phyloP scores from a whole-genome alignment of 306 rosid genomes.

The Cucumis hystrix region DNA sequence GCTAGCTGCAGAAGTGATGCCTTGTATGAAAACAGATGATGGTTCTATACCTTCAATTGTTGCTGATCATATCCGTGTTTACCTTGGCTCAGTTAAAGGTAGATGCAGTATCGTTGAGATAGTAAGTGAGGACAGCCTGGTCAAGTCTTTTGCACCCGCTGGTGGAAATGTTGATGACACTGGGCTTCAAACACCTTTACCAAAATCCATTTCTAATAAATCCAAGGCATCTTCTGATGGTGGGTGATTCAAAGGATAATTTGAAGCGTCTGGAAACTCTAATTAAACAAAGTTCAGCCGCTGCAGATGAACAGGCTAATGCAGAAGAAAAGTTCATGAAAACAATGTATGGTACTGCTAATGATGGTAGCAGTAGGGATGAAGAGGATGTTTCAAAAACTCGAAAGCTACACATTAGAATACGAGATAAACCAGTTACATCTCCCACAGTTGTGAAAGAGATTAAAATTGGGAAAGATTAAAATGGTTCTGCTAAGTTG shows the following conservation, averaged over 20 bases:
- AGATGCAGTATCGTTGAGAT: constrained; percentile 90
- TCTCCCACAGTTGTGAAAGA: constrained; percentile 71
- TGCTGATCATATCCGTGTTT: constrained; percentile 85
- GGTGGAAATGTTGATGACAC: constrained; percentile 27
- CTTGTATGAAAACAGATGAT: constrained; percentile 91
- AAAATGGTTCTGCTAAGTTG: background rate
- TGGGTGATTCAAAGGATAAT: constrained; percentile 26
- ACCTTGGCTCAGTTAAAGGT: constrained; percentile 80
- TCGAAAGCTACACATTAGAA: constrained; percentile 66
- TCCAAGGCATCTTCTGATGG: constrained; percentile 33
- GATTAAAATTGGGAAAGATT: background rate
- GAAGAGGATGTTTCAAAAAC: constrained; percentile 81
- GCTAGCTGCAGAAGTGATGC: constrained; percentile 76
- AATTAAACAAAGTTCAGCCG: constrained; percentile 40
- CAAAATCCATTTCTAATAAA: constrained; percentile 26
- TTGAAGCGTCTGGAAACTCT: constrained; percentile 64
- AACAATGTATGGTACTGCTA: constrained; percentile 71
- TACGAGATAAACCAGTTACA: constrained; percentile 67
- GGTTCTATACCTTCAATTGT: constrained; percentile 84
- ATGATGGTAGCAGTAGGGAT: constrained; percentile 87
- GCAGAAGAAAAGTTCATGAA: constrained; percentile 96
- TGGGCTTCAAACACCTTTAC: constrained; percentile 33
- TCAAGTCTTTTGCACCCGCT: constrained; percentile 41
- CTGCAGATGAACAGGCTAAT: constrained; percentile 75
- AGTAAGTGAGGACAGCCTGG: constrained; percentile 86